Evolutionary conservation across 2,329 filamentous ascomycete species (phyloP), one percentile per base, ranked within the genome.

Genomic region (Neofusicoccum ribis): DNA sequence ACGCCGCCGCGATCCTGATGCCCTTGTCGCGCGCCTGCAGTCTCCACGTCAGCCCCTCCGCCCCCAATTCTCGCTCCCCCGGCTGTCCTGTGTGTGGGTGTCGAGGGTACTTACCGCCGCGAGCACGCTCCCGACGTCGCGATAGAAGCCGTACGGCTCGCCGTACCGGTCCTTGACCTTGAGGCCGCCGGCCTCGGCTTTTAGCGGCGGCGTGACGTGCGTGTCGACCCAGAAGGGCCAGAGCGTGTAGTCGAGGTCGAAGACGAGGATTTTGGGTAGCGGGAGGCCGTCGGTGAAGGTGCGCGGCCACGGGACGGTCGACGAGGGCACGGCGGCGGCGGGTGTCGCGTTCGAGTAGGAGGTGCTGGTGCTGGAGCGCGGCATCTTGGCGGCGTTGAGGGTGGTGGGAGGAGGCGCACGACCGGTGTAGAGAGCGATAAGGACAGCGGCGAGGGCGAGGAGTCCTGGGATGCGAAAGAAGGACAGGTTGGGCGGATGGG

Each of bases 191-290:
- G 72, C 72, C 56, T 51, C 58, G 3, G 77, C 71, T 69, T 88
- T 88, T 58, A 97, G 80, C 0, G 93, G 93, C 6, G 88, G 85
- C 27, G 88, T 87, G 71, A 95, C 90, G 79, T 97, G 93, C 3
- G 93, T 97, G 81, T 98, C 95, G 1, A 96, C 89, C 94, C 94
- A 98, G 80, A 97, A 97, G 4, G 93, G 93, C 95, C 94, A 98
- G n/a, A 98, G 84, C 0, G 95, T 98, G 83, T 97, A 98, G 83
- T 98, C 94, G 68, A 98, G 87, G 77, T 98, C 95, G 80, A 98
- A 97, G 68, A 95, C 91, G 71, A 98, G 85, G 70, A 97, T 85
- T 67, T 89, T 88, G 0, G 93, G 93, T 1, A 97, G 85, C 0
- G 92, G 91, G 0, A 88, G 85, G 47, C 87, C 84, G 70, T 89